Evolutionary conservation across 192 early-diverging fungal species (phyloP), one percentile per base, ranked within the genome.

Genomic region (Coemansia sp.): DNA sequence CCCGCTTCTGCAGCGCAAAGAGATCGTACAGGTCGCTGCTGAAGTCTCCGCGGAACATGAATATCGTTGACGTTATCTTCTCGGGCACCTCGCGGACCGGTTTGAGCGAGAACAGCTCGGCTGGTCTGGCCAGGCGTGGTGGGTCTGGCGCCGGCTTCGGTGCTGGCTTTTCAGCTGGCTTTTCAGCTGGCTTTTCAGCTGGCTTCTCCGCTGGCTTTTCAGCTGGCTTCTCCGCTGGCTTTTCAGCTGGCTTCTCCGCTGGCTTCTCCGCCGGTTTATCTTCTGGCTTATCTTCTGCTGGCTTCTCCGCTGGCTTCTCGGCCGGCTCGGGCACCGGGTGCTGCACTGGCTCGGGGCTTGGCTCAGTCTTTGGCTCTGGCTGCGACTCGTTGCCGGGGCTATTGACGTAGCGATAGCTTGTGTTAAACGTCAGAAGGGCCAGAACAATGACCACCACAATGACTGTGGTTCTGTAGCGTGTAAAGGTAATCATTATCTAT

Each of bases 11-110:
- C 41, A 61, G 20, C 6, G 19, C 17, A 19, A 43, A 41, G 20
- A 56, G 54, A 25, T 56, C 54, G 22, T 56, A 25, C 19, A 56
- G 16, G 10, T 11, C 13, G 54, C 59, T 61, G n/a, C 59, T 61
- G 42, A 61, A 61, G 42, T 61, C 59, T 16, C 59, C 59, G 38
- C 59, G 38, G 32, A 61, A 43, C 59, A 61, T 61, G 41, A 61
- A 61, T 19, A 40, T n/a, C 6, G 59, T 61, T 17, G 59, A 12
- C 9, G 59, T 43, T 7, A 44, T 61, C 8, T 56, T 56, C 32
- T 56, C 55, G 0, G 37, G 10, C 4, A 32, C 10, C 37, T 10
- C 9, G 14, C 37, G 37, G 7, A 56, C 37, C 55, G 55, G 37
- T 5, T 56, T 14, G 22, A 56, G 25, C 14, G 55, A 56, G 20